Base-by-base conservation (phyloP, 495 filamentous ascomycete genomes). In the Xylaria longipes region DNA sequence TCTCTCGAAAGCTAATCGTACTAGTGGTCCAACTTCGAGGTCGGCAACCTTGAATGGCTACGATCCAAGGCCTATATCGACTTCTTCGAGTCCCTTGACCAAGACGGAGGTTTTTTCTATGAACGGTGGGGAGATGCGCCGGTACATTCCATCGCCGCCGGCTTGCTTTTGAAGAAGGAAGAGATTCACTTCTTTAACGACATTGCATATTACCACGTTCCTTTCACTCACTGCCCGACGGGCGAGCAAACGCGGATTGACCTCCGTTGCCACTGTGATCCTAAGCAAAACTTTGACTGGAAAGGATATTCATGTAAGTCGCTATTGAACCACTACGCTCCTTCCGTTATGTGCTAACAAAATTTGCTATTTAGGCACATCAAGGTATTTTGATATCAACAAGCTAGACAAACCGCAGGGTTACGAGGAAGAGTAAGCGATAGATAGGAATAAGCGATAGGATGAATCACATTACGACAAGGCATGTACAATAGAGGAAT, bases 141-240 rank as follows among this genome's bases (percentile, higher is more conserved):
- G 0, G 91, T 97, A 39, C 94, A 97, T 83, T 97, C 94, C n/a
- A 97, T 99, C 75, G 96, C 93, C 1, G 96, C 96, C 5, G 89
- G 87, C 17, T 80, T 98, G 3, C 87, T 97, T 80, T 85, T 99
- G 72, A 89, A 90, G 77, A 97, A 97, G 84, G 92, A 97, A 68
- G 88, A 99, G 78, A 91, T 99, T 73, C 95, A 98, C 76, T 99
- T 99, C 85, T 99, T 97, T 86, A 93, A 99, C 78, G 96, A 99
- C 76, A 98, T 99, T 74, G 96, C 92, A 69, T 99, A 99, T 82
- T 98, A 94, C 82, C 96, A 99, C 77, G 92, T 97, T n/a, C 96
- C 96, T 8, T 99, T 99, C 79, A 98, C 95, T 29, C 96, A 99
- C 83, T 99, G 96, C 79, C 96, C 96, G 5, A 96, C 93, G 0